phyloP scores from a whole-genome alignment of 805 yeast species.

The Nakazawaea wickerhamii region DNA sequence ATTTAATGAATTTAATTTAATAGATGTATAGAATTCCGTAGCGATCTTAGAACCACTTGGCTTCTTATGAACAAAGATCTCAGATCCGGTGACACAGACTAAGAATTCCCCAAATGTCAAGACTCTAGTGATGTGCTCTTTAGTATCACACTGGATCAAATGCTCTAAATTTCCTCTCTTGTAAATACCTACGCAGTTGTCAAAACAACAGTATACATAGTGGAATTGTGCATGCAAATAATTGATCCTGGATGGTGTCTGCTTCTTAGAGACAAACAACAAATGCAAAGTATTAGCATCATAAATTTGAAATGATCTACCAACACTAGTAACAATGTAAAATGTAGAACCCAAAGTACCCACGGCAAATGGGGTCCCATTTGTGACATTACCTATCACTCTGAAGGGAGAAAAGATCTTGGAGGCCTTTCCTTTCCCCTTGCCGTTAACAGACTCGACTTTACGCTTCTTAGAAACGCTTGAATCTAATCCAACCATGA shows the following conservation, averaged over 20 bases:
- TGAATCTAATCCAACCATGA: constrained; percentile 19
- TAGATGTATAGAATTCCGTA: constrained; percentile 62
- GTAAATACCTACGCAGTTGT: constrained; percentile 66
- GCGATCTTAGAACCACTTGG: constrained; percentile 36
- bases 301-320: constrained; percentile 84
- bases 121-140: constrained; percentile 40
- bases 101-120: constrained; percentile 75
- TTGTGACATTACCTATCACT: constrained; percentile 85
- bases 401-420: constrained; percentile 82
- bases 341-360: constrained; percentile 87
- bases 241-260: constrained; percentile 65
- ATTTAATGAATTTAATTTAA: constrained; percentile 52
- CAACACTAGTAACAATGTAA: constrained; percentile 85
- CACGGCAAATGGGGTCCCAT: constrained; percentile 77
- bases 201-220: constrained; percentile 73
- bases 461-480: constrained; percentile 13
- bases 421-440: constrained; percentile 31
- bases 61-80: constrained; percentile 27
- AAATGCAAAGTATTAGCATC: constrained; percentile 85
- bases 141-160: constrained; percentile 23
- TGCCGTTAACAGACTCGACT: constrained; percentile 1
- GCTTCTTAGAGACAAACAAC: constrained; percentile 78
- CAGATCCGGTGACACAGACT: constrained; percentile 44
- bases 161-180: constrained; percentile 71
- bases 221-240: constrained; percentile 78